Conservation (phyloP, 805 yeast species). For the Wickerhamomyces rabaulensis region DNA sequence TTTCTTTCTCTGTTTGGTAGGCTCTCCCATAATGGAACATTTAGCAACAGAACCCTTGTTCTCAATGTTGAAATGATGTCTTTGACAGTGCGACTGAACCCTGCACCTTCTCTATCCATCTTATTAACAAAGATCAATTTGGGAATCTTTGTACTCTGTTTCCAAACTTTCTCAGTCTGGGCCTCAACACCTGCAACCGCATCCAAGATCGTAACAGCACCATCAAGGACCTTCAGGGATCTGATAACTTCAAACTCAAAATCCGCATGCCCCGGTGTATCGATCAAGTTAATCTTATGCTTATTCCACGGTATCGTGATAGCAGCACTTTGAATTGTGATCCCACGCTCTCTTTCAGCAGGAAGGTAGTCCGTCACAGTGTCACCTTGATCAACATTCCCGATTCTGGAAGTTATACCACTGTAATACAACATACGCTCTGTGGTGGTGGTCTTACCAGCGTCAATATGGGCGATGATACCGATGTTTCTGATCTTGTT, state of each 20-base stretch:
- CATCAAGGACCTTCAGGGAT: constrained; percentile 86
- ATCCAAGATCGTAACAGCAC: constrained; percentile 88
- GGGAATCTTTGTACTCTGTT: constrained; percentile 77
- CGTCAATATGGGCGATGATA: constrained; percentile 97
- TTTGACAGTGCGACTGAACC: constrained; percentile 82
- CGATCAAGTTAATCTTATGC: constrained; percentile 78
- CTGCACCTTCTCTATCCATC: constrained; percentile 97
- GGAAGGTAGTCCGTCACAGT: constrained; percentile 91
- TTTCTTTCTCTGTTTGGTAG: constrained; percentile 31
- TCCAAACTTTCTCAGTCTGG: constrained; percentile 97
- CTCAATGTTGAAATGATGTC: constrained; percentile 74
- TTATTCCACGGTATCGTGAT: constrained; percentile 83
- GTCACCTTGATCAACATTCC: constrained; percentile 95
- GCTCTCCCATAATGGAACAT: constrained; percentile 64
- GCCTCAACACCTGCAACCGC: constrained; percentile 98
- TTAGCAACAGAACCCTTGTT: constrained; percentile 70
- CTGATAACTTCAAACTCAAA: constrained; percentile 92
- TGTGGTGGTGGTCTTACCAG: constrained; percentile 97
- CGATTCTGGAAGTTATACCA: constrained; percentile 75
- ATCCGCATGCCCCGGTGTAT: constrained; percentile 98
- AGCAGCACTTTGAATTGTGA: constrained; percentile 95
- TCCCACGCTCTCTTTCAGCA: constrained; percentile 88
- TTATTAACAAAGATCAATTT: constrained; percentile 79
- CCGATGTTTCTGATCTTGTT: constrained; percentile 74
- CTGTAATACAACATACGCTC: constrained; percentile 91